Base-by-base conservation (phyloP, 140 eudicot species). In the Oenanthe javanica region DNA sequence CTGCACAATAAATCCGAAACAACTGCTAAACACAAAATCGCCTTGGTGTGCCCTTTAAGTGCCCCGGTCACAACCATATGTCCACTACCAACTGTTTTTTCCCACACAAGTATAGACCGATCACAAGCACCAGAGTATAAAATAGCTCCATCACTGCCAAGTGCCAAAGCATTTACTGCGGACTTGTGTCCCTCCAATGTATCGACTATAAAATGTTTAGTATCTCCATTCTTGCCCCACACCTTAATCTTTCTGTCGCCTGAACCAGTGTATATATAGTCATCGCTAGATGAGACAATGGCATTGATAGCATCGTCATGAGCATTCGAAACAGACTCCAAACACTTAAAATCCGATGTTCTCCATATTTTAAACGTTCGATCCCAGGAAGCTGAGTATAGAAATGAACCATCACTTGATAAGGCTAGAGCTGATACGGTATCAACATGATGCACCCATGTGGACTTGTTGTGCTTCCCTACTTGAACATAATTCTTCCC, bases 361-460 rank as follows among this genome's bases (percentile, higher is more conserved):
- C 93, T 82, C 98, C 98, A 93, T n/a, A 93, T 84, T 81, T 93
- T 93, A 13, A 93, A 86, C 50, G 91, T 87, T 81, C 97, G 84
- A 12, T 93, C 98, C 98, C 98, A 93, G 1, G 98, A 93, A 21
- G 88, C 98, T 5, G 96, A 89, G 84, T 93, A 93, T 3, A 93
- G 42, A 23, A 88, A 50, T 2, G 86, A 66, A 4, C 88, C 91
- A 50, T 93, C 98, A 12, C 23, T 78, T 12, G 97, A 89, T 18
- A 88, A 63, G 43, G 92, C 95, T 38, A 93, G 82, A 1, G 92
- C 80, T 19, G 98, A 86, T 0, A 93, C 89, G 0, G 89, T 84
- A 79, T 93, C 98, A 43, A 43, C 46, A 81, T 93, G 98, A 61
- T 91, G 97, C 74, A 93, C 92, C 98, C 98, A 93, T 52, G 97